phyloP scores from a whole-genome alignment of 192 early-diverging fungal genomes.

The Coemansia sp. region DNA sequence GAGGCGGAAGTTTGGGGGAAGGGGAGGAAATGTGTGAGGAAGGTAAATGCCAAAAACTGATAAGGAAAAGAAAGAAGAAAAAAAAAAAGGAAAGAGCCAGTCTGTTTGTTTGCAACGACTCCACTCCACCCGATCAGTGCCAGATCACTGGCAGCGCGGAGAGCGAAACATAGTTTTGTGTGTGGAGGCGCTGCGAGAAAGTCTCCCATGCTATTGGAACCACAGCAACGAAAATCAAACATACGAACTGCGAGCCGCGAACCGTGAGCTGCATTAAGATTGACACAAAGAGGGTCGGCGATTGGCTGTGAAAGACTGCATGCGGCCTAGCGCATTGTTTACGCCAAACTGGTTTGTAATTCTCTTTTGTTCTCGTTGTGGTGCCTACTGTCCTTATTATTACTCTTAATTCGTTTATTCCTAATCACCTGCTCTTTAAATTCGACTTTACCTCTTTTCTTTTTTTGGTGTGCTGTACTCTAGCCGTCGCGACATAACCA shows the following conservation, averaged over 20 bases:
- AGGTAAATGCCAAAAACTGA: not conserved
- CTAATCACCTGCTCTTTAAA: not conserved
- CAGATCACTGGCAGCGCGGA: not conserved
- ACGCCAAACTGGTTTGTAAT: not conserved
- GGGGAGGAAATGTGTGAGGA: not conserved
- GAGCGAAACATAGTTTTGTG: not conserved
- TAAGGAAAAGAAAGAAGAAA: not conserved
- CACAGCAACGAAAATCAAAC: not conserved
- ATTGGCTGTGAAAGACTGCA: not conserved
- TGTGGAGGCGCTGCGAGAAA: not conserved
- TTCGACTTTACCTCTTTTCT: not conserved
- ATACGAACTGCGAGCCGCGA: constrained; percentile 1
- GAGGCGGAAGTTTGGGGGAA: not conserved
- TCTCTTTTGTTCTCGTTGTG: not conserved
- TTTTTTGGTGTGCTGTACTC: constrained; percentile 17
- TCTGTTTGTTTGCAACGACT: not conserved
- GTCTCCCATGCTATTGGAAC: not conserved
- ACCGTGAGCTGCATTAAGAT: not conserved
- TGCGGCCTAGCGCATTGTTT: constrained; percentile 6
- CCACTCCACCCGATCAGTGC: not conserved
- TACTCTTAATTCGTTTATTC: not conserved
- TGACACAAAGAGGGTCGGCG: constrained; percentile 2
- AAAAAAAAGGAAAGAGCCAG: not conserved
- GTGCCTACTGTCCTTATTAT: not conserved
- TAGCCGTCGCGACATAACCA: constrained; percentile 6